phyloP scores from a whole-genome alignment of 2,329 filamentous ascomycete species.

The Botrytis elliptica region DNA sequence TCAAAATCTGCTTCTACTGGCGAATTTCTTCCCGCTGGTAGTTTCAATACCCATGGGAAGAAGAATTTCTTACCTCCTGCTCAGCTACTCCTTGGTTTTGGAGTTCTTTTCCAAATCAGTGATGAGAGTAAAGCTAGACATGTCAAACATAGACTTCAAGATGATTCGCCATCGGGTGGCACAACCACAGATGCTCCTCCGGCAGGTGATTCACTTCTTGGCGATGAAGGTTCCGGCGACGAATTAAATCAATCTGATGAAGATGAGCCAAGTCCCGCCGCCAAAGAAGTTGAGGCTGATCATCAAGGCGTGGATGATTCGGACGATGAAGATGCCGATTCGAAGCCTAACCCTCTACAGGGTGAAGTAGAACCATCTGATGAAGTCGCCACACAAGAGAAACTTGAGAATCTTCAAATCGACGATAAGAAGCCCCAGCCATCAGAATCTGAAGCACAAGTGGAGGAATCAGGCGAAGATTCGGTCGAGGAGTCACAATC shows the following conservation, averaged over 20 bases:
- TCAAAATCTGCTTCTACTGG: constrained; percentile 79
- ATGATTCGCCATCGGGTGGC: constrained; percentile 28
- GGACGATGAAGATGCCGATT: constrained; percentile 37
- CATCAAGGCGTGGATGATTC: constrained; percentile 29
- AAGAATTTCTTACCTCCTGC: constrained; percentile 91
- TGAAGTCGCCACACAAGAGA: constrained; percentile 32
- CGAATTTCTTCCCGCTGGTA: constrained; percentile 74
- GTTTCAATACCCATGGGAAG: constrained; percentile 78
- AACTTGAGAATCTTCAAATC: constrained; percentile 28
- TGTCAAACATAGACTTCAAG: constrained; percentile 67
- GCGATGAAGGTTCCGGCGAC: constrained; percentile 22
- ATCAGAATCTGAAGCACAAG: constrained; percentile 30
- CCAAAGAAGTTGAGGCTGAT: constrained; percentile 24
- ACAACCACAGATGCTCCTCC: neutral
- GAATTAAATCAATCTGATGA: constrained; percentile 30
- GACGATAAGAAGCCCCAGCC: constrained; percentile 17
- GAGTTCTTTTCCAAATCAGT: constrained; percentile 82
- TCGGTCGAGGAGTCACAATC: constrained; percentile 24
- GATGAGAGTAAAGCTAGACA: constrained; percentile 83
- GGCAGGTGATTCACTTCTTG: constrained; percentile 1
- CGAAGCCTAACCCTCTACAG: constrained; percentile 30
- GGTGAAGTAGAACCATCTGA: constrained; percentile 27
- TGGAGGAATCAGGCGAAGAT: constrained; percentile 29
- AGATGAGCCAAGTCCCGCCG: constrained; percentile 26
- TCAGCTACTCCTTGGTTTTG: constrained; percentile 83